Conservation (phyloP, 352 stramenopile genomes). For the Thalassiosira hispida region DNA sequence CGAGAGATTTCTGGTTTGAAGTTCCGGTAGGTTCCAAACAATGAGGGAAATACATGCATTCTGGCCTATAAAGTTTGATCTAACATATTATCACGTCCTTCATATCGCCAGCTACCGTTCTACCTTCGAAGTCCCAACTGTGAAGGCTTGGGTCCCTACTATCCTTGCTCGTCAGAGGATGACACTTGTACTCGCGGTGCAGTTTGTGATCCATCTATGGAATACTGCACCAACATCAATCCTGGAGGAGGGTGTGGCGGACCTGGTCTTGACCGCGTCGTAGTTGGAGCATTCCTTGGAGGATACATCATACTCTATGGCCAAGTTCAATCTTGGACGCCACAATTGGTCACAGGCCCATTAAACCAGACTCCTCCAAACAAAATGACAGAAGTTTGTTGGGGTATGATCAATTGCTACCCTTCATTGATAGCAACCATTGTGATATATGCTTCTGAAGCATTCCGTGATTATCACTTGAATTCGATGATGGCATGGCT, state of each 20-base stretch:
- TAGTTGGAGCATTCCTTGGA: conserved; percentile 84
- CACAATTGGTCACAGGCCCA: conserved; percentile 82
- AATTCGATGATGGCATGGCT: conserved; percentile 72
- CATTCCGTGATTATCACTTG: conserved; percentile 68
- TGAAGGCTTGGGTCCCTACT: conserved; percentile 61
- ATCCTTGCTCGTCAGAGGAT: conserved; percentile 49
- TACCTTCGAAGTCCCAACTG: conserved; percentile 83
- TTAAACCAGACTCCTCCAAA: conserved; percentile 83
- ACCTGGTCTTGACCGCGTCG: conserved; percentile 61
- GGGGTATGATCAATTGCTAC: conserved; percentile 81
- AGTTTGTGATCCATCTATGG: conserved; percentile 55
- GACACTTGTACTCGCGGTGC: conserved; percentile 57
- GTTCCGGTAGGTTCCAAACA: conserved; percentile 62
- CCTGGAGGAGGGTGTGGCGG: conserved; percentile 80
- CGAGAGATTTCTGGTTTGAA: conserved; percentile 88
- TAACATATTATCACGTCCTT: neutral
- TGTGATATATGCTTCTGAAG: conserved; percentile 59
- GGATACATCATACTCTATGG: conserved; percentile 87
- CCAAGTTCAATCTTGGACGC: conserved; percentile 85
- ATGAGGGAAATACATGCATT: neutral
- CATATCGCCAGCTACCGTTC: conserved; percentile 67
- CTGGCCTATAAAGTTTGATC: neutral
- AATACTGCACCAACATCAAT: conserved; percentile 79
- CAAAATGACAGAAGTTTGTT: conserved; percentile 86
- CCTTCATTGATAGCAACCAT: conserved; percentile 71